These are phyloP conservation scores for Daedaleopsis nitida DNA, from an alignment of 768 basidiomycete species.

Conservation along the genomic window DNA sequence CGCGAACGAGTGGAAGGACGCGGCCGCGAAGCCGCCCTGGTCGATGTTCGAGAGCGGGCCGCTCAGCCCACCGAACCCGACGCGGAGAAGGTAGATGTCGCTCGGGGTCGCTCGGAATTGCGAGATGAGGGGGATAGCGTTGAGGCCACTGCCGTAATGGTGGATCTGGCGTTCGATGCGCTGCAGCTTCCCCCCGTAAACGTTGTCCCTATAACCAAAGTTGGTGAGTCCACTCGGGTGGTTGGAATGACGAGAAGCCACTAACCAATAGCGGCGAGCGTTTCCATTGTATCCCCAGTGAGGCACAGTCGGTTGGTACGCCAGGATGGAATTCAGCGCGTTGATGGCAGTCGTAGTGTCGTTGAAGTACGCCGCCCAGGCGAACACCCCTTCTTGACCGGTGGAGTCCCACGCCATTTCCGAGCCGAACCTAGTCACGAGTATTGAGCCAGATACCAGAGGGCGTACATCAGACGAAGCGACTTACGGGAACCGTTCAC, in stretches of 20 bases:
- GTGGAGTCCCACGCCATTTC: constrained; percentile 61
- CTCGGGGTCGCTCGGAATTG: constrained; percentile 49
- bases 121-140: constrained; percentile 54
- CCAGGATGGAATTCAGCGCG: constrained; percentile 56
- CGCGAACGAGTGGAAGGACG: constrained; percentile 61
- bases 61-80: constrained; percentile 53
- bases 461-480: not conserved
- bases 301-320: constrained; percentile 57
- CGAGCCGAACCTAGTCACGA: constrained; percentile 48
- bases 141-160: constrained; percentile 59
- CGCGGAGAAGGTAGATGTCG: constrained; percentile 53
- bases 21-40: constrained; percentile 56
- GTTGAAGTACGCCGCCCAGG: constrained; percentile 57
- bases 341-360: constrained; percentile 51
- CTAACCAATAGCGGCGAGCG: constrained; percentile 56
- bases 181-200: constrained; percentile 56
- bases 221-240: not conserved
- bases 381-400: constrained; percentile 59
- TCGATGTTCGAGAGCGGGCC: constrained; percentile 60
- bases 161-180: constrained; percentile 60
- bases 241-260: not conserved
- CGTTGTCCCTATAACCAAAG: constrained; percentile 46
- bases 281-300: constrained; percentile 67
- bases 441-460: not conserved
- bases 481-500: constrained; percentile 52